These are phyloP conservation scores for Akebia trifoliata DNA, from an alignment of 164 flowering plant genomes.

Conservation along the genomic window DNA sequence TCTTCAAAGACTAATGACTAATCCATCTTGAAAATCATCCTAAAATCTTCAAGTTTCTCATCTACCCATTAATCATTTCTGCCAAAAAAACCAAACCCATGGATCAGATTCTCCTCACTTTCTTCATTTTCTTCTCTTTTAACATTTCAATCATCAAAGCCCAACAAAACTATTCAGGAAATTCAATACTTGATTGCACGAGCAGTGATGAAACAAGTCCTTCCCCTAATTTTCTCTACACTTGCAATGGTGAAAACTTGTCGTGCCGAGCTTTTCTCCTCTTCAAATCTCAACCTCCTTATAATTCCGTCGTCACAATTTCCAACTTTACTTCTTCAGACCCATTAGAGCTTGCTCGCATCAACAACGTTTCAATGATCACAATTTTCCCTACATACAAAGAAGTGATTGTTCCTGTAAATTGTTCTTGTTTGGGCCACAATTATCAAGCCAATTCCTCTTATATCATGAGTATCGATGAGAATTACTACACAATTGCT, in stretches of 20 bases:
- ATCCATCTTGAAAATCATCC: background rate
- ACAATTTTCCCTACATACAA: slow-evolving; percentile 21
- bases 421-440: slow-evolving; percentile 44
- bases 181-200: slow-evolving; percentile 22
- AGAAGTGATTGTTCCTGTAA: slow-evolving; percentile 46
- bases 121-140: slow-evolving; percentile 6
- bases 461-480: slow-evolving; percentile 7
- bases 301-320: slow-evolving; percentile 34
- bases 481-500: slow-evolving; percentile 34
- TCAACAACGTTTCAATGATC: slow-evolving; percentile 29
- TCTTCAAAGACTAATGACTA: background rate
- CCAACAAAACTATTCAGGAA: slow-evolving; percentile 41
- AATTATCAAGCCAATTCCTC: slow-evolving; percentile 44
- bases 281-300: slow-evolving; percentile 38
- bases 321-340: slow-evolving; percentile 35
- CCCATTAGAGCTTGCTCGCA: slow-evolving; percentile 25
- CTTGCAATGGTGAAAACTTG: slow-evolving; percentile 28
- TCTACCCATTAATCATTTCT: slow-evolving; percentile 2
- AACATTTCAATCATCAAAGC: slow-evolving; percentile 13
- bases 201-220: slow-evolving; percentile 11
- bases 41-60: background rate
- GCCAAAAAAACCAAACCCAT: slow-evolving; percentile 11
- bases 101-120: slow-evolving; percentile 18
- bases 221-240: slow-evolving; percentile 32
- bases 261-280: slow-evolving; percentile 41